phyloP scores from a whole-genome alignment of 2,329 filamentous ascomycete species.

The Rhexocercosporidium sp. region DNA sequence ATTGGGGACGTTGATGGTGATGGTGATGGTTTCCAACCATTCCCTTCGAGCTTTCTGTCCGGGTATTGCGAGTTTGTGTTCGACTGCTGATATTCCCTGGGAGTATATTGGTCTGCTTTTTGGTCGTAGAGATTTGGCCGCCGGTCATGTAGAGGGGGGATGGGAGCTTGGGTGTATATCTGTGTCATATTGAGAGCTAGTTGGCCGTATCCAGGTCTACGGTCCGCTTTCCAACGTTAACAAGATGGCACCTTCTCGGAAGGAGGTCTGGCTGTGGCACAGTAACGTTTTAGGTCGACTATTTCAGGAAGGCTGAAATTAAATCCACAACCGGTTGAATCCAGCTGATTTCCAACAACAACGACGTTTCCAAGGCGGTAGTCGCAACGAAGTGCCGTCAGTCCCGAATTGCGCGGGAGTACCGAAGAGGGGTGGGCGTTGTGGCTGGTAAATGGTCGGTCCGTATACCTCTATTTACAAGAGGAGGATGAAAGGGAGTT shows the following conservation, averaged over 20 bases:
- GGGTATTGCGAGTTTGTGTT: constrained; percentile 19
- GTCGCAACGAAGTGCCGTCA: constrained; percentile 37
- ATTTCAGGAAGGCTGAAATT: constrained; percentile 32
- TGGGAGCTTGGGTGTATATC: constrained; percentile 37
- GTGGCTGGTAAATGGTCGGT: constrained; percentile 23
- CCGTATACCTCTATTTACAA: constrained; percentile 18
- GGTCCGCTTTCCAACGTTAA: constrained; percentile 26
- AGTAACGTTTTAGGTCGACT: constrained; percentile 31
- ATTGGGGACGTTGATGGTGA: constrained; percentile 34
- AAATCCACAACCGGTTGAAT: constrained; percentile 31
- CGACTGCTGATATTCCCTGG: constrained; percentile 25
- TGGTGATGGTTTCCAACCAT: constrained; percentile 27
- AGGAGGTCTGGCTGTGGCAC: constrained; percentile 37
- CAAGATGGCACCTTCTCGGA: constrained; percentile 28
- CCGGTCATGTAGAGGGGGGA: constrained; percentile 32
- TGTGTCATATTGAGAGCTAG: constrained; percentile 38
- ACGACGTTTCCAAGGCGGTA: constrained; percentile 31
- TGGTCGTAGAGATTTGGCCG: constrained; percentile 28
- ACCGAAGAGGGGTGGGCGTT: constrained; percentile 22
- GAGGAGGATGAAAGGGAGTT: constrained; percentile 24
- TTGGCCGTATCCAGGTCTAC: constrained; percentile 20
- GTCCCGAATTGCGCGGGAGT: constrained; percentile 31
- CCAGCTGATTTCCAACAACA: constrained; percentile 32
- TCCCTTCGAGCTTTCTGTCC: constrained; percentile 26
- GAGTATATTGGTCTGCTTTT: constrained; percentile 25